Conservation (phyloP, 2,329 filamentous ascomycete genomes). For the Cladophialophora psammophila region DNA sequence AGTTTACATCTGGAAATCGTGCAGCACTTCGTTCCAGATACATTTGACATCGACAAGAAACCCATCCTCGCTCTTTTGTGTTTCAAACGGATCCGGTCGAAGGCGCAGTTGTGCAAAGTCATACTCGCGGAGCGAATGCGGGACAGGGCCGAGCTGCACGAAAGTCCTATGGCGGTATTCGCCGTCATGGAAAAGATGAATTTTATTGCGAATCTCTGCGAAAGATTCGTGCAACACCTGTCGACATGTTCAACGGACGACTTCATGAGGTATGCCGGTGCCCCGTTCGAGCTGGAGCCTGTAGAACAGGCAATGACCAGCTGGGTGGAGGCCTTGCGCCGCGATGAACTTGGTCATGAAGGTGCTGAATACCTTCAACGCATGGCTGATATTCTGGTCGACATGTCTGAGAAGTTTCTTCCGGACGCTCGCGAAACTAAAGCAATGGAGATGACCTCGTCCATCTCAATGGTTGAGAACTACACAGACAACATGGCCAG, state of each 20-base stretch:
- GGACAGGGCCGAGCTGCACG: constrained; percentile 71
- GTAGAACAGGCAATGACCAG: constrained; percentile 87
- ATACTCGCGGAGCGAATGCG: constrained; percentile 81
- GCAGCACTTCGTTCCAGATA: constrained; percentile 86
- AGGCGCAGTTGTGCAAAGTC: constrained; percentile 77
- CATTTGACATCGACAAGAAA: constrained; percentile 79
- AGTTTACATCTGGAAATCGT: constrained; percentile 87
- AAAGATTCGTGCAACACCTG: constrained; percentile 64
- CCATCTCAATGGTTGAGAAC: constrained; percentile 76
- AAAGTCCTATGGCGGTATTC: constrained; percentile 80
- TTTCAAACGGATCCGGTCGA: constrained; percentile 88
- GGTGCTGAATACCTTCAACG: constrained; percentile 81
- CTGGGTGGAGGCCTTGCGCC: constrained; percentile 84
- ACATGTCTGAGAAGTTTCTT: constrained; percentile 84
- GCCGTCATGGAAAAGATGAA: constrained; percentile 85
- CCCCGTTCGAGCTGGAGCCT: constrained; percentile 85
- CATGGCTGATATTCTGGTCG: constrained; percentile 84
- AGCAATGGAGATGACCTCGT: constrained; percentile 81
- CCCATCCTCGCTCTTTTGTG: constrained; percentile 87
- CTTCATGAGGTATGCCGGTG: constrained; percentile 79
- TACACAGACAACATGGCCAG: constrained; percentile 79
- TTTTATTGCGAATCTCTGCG: constrained; percentile 82
- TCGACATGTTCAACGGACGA: constrained; percentile 77
- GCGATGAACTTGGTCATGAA: constrained; percentile 84
- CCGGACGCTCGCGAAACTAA: constrained; percentile 70